A percentile compares a stretch with the other conserved stretches of the same genome.
These are phyloP conservation scores for Vaucheria bursata DNA, from an alignment of 352 stramenopile species.

Conservation along the genomic window DNA sequence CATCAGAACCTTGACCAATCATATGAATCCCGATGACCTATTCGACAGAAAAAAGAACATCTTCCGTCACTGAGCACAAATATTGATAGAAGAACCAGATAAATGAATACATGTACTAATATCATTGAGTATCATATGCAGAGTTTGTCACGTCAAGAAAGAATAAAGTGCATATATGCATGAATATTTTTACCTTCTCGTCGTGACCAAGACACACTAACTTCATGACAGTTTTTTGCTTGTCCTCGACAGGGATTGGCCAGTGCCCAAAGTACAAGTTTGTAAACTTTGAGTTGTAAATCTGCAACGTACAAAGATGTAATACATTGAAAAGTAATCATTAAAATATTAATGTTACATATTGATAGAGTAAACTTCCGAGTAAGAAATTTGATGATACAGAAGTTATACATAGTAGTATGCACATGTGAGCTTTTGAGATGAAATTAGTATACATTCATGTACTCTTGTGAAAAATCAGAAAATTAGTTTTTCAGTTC, in stretches of 20 bases:
- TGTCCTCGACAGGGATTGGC: conserved; percentile 41
- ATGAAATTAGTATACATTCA: background rate
- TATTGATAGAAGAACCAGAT: too few species aligned
- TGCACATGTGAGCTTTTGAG: background rate
- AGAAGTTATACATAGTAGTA: background rate
- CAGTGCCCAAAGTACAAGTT: conserved; percentile 85
- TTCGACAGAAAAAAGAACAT: background rate
- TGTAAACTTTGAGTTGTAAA: conserved; percentile 76
- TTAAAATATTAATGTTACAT: background rate
- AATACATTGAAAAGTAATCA: background rate
- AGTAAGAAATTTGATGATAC: background rate
- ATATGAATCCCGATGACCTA: conserved; percentile 87
- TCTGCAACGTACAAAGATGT: background rate
- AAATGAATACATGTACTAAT: too few species aligned
- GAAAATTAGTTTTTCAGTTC: background rate
- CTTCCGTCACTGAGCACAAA: too few species aligned
- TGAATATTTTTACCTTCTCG: conserved; percentile 34
- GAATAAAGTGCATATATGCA: background rate
- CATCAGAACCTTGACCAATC: conserved; percentile 76
- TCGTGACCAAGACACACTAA: conserved; percentile 46
- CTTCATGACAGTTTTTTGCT: conserved; percentile 43
- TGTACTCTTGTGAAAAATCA: background rate
- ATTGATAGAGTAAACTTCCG: background rate
- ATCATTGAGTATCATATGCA: too few species aligned
- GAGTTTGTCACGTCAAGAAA: too few species aligned